Evolutionary conservation across 495 filamentous ascomycete species (phyloP), one percentile per base, ranked within the genome.

Genomic region (Darksidea phi): DNA sequence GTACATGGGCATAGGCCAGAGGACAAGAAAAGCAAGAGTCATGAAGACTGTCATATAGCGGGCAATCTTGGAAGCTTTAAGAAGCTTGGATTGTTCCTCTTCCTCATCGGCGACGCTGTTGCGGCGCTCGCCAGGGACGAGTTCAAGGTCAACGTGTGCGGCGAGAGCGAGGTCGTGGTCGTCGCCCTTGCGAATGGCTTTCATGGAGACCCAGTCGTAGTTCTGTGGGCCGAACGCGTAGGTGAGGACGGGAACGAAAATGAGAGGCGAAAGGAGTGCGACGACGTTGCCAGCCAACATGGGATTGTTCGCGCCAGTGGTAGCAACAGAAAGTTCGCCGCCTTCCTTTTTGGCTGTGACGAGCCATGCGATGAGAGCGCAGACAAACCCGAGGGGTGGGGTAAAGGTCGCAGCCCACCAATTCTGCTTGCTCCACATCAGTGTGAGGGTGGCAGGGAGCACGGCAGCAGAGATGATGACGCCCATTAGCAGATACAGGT

Each of bases 1-100:
- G 70, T 95, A 97, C 84, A 97, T 84, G 0, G 93, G 93, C 79
- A 96, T 94, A 8, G 93, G 93, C 93, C 93, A 97, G 48, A 96
- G 81, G 20, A 97, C 79, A 1, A 97, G 73, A 54, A 97, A 75
- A 7, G 83, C 81, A 0, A 96, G 59, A 0, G 91, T 91, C 78
- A 96, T 80, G 66, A 83, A 75, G 21, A 87, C 78, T 0, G 91
- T 96, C 64, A 89, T 80, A 6, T 78, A 82, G 64, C 89, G 89
- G 11, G 91, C 90, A 69, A 95, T 91, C 59, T 86, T 82, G 26
- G 89, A 84, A 0, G 91, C 88, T 7, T 82, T 82, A 66, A 81
- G 73, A 34, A 96, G 81, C 58, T 89, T 86, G 54, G 72, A 74
- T 55, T 85, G 81, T 67, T 96, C 64, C 17, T 84, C 82, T 56